A percentile compares a stretch with the other conserved stretches of the same genome.
Evolutionary conservation across 257 asterid genomes (phyloP).

Genomic region (Solanum gracilifrons): DNA sequence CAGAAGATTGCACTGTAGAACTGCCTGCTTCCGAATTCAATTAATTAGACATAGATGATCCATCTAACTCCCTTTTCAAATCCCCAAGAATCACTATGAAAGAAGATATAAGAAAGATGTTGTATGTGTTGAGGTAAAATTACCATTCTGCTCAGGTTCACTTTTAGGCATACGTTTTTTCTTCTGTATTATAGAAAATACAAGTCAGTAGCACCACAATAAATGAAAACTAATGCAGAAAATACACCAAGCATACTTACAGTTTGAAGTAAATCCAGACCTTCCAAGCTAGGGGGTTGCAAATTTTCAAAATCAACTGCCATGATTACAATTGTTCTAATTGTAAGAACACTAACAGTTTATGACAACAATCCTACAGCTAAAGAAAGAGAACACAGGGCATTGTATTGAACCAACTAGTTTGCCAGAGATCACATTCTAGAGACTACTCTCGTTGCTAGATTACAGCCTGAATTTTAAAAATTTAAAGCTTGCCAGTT

Average conservation of each 20-base stretch:
- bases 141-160: conserved; percentile 63
- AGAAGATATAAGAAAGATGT: background rate
- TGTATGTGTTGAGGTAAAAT: background rate
- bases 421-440: background rate
- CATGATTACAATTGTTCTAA: background rate
- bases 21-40: conserved; percentile 34
- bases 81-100: background rate
- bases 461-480: background rate
- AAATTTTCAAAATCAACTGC: conserved; percentile 78
- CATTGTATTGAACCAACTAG: background rate
- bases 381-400: background rate
- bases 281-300: conserved; percentile 82
- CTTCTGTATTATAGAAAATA: conserved; percentile 34
- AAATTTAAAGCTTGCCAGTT: background rate
- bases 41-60: conserved; percentile 8
- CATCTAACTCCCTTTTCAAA: background rate
- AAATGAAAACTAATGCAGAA: background rate
- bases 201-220: background rate
- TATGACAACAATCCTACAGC: background rate
- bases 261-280: conserved; percentile 56
- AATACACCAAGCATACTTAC: conserved; percentile 33
- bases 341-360: background rate
- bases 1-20: conserved; percentile 49
- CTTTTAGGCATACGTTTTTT: conserved; percentile 36
- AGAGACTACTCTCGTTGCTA: background rate